Base-by-base conservation (phyloP, 2,329 filamentous ascomycete species). In the Phaeosphaeriaceae sp. region DNA sequence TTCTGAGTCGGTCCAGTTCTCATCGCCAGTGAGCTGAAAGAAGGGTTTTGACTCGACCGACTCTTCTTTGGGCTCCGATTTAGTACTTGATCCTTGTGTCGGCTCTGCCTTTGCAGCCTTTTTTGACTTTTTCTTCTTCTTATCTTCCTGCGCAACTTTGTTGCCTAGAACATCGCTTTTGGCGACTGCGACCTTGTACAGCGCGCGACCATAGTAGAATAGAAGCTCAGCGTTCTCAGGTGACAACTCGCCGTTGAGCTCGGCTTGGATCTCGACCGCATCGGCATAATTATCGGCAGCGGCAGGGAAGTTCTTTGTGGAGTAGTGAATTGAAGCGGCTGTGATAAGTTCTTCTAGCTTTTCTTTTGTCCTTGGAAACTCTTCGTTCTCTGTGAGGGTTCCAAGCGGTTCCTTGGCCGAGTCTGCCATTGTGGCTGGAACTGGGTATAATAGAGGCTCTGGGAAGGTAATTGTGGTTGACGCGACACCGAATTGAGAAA, bases 91-190 rank as follows among this genome's bases (percentile, higher is more conserved):
- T 17, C 63, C 65, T 44, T 75, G 52, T 60, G 72, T 42, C 58
- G 69, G 64, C 71, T 77, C 53, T 67, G 48, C 66, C 66, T 56
- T 74, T 63, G 56, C 68, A 44, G 73, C 75, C 65, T 80, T 81
- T 49, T 78, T 76, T 52, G 76, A 74, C 67, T 79, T 77, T 3
- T 63, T 54, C 60, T 74, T 86, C 75, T 67, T 81, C 76, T 69
- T 83, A 73, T 80, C 77, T 36, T 81, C 80, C 2, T 81, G 77
- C 12, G 83, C 82, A 16, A 92, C 88, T 66, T 88, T 89, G 28
- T 89, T 90, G 48, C 94, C 94, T 29, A 99, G 81, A 18, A 99
- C 92, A 68, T 97, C 92, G 70, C 92, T 97, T 75, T 96, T 96
- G 72, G 86, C 87, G 72, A 97, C 89, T 23, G 92, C 94, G 52